phyloP scores from a whole-genome alignment of 176 grass and related monocot genomes.

The Phoenix roebelenii region DNA sequence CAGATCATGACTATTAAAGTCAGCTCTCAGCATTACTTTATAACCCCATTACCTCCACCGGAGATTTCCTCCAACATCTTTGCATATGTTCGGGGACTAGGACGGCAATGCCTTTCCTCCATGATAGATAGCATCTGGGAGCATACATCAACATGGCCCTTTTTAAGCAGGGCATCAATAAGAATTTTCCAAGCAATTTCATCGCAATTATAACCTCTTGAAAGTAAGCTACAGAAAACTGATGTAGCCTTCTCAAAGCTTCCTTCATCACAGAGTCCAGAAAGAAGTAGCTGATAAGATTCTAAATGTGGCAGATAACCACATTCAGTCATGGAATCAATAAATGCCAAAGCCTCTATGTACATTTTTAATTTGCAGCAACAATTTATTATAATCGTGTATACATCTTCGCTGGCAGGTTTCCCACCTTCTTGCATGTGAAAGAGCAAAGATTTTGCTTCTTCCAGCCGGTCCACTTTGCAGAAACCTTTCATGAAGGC shows the following conservation, averaged over 20 bases:
- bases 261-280: constrained; percentile 56
- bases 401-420: constrained; percentile 51
- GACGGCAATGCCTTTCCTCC: constrained; percentile 43
- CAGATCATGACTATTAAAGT: no score
- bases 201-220: constrained; percentile 61
- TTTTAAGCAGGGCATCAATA: constrained; percentile 55
- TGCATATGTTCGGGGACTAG: constrained; percentile 35
- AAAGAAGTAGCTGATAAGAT: constrained; percentile 63
- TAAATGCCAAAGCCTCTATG: constrained; percentile 56
- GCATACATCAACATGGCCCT: constrained; percentile 41
- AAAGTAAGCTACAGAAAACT: constrained; percentile 52
- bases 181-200: constrained; percentile 88
- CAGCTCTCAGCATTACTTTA: neutral
- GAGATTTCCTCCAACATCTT: constrained; percentile 33
- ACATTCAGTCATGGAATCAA: constrained; percentile 55
- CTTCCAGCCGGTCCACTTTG: constrained; percentile 56
- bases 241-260: constrained; percentile 44
- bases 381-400: constrained; percentile 57
- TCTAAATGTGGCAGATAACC: constrained; percentile 57
- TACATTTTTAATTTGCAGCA: constrained; percentile 53
- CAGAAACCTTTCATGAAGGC: constrained; percentile 52
- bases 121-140: constrained; percentile 47
- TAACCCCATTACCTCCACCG: neutral
- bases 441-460: constrained; percentile 49
- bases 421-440: constrained; percentile 37